Base-by-base conservation (phyloP, 2,329 filamentous ascomycete species). In the Diplodia intermedia region DNA sequence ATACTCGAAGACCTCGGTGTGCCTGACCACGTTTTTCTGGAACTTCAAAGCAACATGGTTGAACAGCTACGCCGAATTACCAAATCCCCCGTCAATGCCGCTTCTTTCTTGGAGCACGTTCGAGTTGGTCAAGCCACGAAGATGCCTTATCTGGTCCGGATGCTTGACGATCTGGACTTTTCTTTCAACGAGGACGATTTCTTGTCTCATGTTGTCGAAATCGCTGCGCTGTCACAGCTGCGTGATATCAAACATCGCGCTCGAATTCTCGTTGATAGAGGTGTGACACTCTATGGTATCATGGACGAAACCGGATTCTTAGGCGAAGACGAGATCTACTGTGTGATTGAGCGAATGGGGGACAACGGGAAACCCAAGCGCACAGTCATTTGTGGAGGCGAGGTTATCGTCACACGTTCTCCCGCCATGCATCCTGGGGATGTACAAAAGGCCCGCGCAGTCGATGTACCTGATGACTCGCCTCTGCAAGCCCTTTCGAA, bases 341-440 rank as follows among this genome's bases (percentile, higher is more conserved):
- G 91, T 65, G 85, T 86, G 0, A 87, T 85, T 47, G 82, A 88
- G 55, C 81, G 69, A 56, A 73, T 78, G 15, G 72, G 79, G 20
- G 73, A 73, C 1, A 65, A 69, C n/a, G 73, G 72, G 1, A 68
- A 69, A 8, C 26, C 56, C 40, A 69, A 71, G 40, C 71, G 70
- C 15, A 66, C 36, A 11, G 67, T 69, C 4, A 54, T 76, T 15
- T 62, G 71, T 5, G 53, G 69, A 9, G 69, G 84, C 0, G 70
- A 74, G 0, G 79, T 93, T 6, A 78, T 93, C 0, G 84, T 97
- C 29, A 93, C 92, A 0, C 85, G 92, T n/a, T 91, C 90, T 0
- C 93, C 93, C 0, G 91, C 92, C 0, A 82, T 96, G 55, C 91
- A 96, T 73, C 91, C 92, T 0, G 93, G 93, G 0, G 93, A 97